phyloP scores from a whole-genome alignment of 2,329 filamentous ascomycete species.

The Leptographium galeiforme region DNA sequence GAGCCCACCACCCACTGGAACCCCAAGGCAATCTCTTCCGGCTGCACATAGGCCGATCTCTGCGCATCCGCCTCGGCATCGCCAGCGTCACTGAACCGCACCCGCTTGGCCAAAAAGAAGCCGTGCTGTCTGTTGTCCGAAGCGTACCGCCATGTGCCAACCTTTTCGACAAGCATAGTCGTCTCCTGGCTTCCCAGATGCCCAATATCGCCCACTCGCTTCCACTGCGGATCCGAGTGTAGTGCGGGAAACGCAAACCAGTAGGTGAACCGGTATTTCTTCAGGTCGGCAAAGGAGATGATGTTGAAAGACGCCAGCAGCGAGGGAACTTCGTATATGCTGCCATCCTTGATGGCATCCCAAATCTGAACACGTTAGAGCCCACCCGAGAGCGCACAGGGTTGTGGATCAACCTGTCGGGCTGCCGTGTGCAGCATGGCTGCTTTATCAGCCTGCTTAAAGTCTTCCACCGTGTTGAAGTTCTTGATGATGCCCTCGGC shows the following conservation, averaged over 20 bases:
- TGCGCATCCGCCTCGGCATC: slow-evolving; percentile 19
- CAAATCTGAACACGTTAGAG: slow-evolving; percentile 54
- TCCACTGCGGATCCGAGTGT: slow-evolving; percentile 79
- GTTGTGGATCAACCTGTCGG: slow-evolving; percentile 44
- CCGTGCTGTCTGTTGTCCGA: slow-evolving; percentile 77
- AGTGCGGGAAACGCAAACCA: slow-evolving; percentile 95
- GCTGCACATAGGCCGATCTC: slow-evolving; percentile 26
- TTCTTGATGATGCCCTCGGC: slow-evolving; percentile 93
- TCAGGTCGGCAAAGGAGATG: slow-evolving; percentile 87
- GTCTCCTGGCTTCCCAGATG: slow-evolving; percentile 57
- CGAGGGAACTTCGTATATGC: slow-evolving; percentile 89
- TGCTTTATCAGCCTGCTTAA: slow-evolving; percentile 68
- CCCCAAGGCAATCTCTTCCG: slow-evolving; percentile 38
- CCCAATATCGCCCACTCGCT: slow-evolving; percentile 38
- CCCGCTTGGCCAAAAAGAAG: slow-evolving; percentile 87
- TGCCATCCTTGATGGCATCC: slow-evolving; percentile 94
- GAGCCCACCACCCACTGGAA: slow-evolving; percentile 68
- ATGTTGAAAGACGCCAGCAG: slow-evolving; percentile 79
- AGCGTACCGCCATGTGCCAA: slow-evolving; percentile 77
- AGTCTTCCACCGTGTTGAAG: slow-evolving; percentile 90
- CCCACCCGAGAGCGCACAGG: not conserved
- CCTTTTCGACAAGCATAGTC: slow-evolving; percentile 62
- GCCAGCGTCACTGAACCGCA: slow-evolving; percentile 21
- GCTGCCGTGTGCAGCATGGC: slow-evolving; percentile 68
- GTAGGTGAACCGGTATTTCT: slow-evolving; percentile 96